phyloP scores from a whole-genome alignment of 352 stramenopile species.

The Saprolegnia parasitica region DNA sequence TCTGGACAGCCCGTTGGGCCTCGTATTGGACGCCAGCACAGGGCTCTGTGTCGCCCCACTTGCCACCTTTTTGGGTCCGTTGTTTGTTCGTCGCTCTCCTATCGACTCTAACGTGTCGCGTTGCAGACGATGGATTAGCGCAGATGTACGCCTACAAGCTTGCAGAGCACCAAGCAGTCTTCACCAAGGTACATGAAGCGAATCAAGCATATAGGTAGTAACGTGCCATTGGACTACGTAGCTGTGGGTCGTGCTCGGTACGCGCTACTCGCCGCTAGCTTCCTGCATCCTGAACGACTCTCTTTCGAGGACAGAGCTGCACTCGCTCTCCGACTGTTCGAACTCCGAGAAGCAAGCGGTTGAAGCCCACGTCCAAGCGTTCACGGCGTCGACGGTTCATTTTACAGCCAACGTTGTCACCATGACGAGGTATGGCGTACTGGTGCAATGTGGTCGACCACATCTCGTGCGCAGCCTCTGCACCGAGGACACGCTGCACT shows the following conservation, averaged over 20 bases:
- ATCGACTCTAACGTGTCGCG: no score
- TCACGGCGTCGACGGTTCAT: background rate
- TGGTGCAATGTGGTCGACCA: background rate
- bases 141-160: background rate
- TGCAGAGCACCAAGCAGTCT: background rate
- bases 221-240: background rate
- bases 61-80: background rate
- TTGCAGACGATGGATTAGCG: background rate
- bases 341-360: background rate
- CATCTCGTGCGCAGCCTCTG: background rate
- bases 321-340: background rate
- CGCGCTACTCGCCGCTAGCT: no score
- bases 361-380: conserved; percentile 5
- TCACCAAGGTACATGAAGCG: background rate
- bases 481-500: conserved; percentile 5
- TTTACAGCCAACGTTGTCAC: background rate
- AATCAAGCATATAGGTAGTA: no score
- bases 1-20: background rate
- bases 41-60: background rate
- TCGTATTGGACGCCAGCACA: background rate
- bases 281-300: background rate
- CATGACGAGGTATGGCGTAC: background rate
- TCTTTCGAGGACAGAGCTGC: background rate
- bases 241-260: conserved; percentile 23
- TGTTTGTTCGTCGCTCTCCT: background rate